Conservation (phyloP, 805 yeast species). For the Candida coquimbonensis region DNA sequence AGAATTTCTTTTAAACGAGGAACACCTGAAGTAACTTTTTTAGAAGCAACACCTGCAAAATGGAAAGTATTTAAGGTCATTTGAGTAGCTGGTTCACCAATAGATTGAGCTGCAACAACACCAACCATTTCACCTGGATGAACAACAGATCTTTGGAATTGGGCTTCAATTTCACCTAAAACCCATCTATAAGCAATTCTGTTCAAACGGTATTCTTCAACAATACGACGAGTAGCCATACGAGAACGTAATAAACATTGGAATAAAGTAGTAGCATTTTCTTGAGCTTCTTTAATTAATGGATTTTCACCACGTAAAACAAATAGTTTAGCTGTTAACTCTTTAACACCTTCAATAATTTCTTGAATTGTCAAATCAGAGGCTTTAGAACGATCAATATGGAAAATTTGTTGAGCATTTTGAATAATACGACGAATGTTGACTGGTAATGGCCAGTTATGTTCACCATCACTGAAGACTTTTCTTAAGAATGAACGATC, state of each 20-base stretch:
- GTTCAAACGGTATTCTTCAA: conserved; percentile 83
- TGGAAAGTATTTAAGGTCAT: conserved; percentile 97
- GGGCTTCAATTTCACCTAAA: conserved; percentile 86
- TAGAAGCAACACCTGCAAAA: conserved; percentile 95
- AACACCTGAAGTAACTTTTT: conserved; percentile 86
- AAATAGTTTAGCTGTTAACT: conserved; percentile 55
- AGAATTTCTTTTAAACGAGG: conserved; percentile 94
- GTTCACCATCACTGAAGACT: conserved; percentile 90
- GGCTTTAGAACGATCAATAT: conserved; percentile 82
- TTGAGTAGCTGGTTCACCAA: conserved; percentile 98
- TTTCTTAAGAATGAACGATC: conserved; percentile 80
- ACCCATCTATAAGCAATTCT: conserved; percentile 93
- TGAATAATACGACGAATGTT: conserved; percentile 94
- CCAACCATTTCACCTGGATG: conserved; percentile 99
- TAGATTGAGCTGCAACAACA: conserved; percentile 94
- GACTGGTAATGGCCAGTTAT: conserved; percentile 96
- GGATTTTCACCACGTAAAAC: conserved; percentile 80
- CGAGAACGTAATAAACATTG: conserved; percentile 91
- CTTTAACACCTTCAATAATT: conserved; percentile 64
- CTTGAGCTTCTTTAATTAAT: conserved; percentile 78
- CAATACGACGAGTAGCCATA: conserved; percentile 80
- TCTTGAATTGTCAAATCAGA: conserved; percentile 85
- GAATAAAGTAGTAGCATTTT: conserved; percentile 83
- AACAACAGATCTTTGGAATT: conserved; percentile 84
- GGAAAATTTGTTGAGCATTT: conserved; percentile 96